A percentile compares a stretch with the other conserved stretches of the same genome.
Conservation (phyloP, 1,139 yeast genomes). For the Yamadazyma atmosphaerica region DNA sequence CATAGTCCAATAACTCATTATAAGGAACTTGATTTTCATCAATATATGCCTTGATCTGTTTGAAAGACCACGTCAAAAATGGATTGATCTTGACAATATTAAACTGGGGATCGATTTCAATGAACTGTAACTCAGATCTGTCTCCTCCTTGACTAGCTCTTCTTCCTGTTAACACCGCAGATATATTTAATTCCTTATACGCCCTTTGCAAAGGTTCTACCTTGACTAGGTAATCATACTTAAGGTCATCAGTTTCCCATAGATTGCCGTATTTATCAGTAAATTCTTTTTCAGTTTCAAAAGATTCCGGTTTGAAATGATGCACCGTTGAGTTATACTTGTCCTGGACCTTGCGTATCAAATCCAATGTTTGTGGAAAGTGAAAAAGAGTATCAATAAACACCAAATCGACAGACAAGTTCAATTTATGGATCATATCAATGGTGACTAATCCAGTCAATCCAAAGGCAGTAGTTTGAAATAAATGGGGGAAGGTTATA, state of each 20-base stretch:
- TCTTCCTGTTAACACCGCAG: conserved; percentile 91
- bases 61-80: conserved; percentile 78
- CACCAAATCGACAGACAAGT: conserved; percentile 66
- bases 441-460: conserved; percentile 86
- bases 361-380: conserved; percentile 87
- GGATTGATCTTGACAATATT: conserved; percentile 87
- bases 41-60: conserved; percentile 68
- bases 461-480: conserved; percentile 94
- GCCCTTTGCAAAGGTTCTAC: conserved; percentile 94
- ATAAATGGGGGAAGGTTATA: conserved; percentile 75
- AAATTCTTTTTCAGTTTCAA: conserved; percentile 63
- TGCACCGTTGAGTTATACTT: conserved; percentile 60
- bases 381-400: conserved; percentile 91
- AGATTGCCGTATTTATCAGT: conserved; percentile 68
- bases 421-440: conserved; percentile 72
- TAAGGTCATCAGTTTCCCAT: conserved; percentile 82
- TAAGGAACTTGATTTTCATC: conserved; percentile 76
- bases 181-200: conserved; percentile 65
- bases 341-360: conserved; percentile 57
- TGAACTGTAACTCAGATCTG: conserved; percentile 68
- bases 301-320: conserved; percentile 64
- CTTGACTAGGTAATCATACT: conserved; percentile 84
- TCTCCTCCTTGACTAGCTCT: conserved; percentile 89
- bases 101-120: conserved; percentile 71
- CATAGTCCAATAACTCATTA: conserved; percentile 78